phyloP scores from a whole-genome alignment of 768 basidiomycete species.

The Leccinum broughii region DNA sequence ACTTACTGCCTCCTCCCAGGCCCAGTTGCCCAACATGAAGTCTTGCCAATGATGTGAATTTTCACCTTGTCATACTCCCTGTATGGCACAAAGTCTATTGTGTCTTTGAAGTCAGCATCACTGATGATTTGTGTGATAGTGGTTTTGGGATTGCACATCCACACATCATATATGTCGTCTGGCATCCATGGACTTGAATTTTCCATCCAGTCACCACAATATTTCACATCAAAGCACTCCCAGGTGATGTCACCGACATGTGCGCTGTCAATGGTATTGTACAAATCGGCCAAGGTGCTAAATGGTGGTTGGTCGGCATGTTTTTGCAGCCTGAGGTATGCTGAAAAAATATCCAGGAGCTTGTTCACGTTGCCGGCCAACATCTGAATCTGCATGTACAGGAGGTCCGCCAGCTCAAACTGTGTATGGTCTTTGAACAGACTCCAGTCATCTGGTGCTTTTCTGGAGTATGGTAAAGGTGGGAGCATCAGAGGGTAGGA shows the following conservation, averaged over 20 bases:
- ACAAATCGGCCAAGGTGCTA: background rate
- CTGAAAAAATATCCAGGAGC: background rate
- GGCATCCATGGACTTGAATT: background rate
- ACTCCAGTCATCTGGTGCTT: background rate
- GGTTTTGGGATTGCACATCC: background rate
- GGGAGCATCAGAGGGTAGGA: background rate
- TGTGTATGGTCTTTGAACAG: background rate
- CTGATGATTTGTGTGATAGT: background rate
- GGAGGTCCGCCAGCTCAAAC: background rate
- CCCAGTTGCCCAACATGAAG: background rate
- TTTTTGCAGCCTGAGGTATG: background rate
- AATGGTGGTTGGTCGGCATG: background rate
- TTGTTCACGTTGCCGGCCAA: background rate
- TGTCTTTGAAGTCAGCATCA: background rate
- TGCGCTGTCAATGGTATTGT: background rate
- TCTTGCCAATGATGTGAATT: background rate
- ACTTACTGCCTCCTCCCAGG: background rate
- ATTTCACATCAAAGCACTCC: background rate
- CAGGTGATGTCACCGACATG: background rate
- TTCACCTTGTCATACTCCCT: background rate
- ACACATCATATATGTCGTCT: background rate
- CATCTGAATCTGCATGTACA: background rate
- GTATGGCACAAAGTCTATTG: background rate
- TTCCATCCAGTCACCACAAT: background rate
- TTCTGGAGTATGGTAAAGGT: background rate